Base-by-base conservation (phyloP, 768 basidiomycete genomes). In the Serpula lacrymans region DNA sequence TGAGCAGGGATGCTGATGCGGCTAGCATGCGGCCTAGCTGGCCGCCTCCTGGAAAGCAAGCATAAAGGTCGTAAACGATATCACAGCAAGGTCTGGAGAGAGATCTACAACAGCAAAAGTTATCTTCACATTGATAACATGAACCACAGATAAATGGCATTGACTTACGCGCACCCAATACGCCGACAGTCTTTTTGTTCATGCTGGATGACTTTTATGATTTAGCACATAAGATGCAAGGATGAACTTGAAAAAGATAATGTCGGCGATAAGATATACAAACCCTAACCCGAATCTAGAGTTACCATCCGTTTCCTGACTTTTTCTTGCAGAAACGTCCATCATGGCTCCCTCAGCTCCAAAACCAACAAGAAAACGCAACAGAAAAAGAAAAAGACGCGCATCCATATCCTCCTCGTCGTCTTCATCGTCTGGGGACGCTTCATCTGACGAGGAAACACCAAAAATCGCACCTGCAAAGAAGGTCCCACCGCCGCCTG, bases 11-110 rank as follows among this genome's bases (percentile, higher is more conserved):
- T 3, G 95, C 94, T 0, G 94, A 82, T 23, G 84, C 83, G 4
- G 85, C 88, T 11, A 99, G 77, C 96, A 99, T 99, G 17, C 95
- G 90, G 18, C 95, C 95, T 18, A 99, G 80, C 65, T 98, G 95
- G 47, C 95, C 94, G 26, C 96, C 96, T 47, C 95, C 95, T 94
- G 44, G 51, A 12, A 20, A 23, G 39, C n/a, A 21, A 44, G 27
- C 41, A 32, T 23, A 23, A 27, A 34, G 34, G 25, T 16, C 17
- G 23, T 30, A 16, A 11, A 27, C 3, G 13, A 45, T 12, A 27
- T n/a, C 37, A 29, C 36, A n/a, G 14, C 45, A 51, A 41, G 9
- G 12, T 55, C 55, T 22, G 6, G 2, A 26, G 30, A 17, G 13
- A 50, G 52, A 26, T 35, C 10, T 41, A 30, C 40, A 16, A 27